phyloP scores from a whole-genome alignment of 2,329 filamentous ascomycete genomes.

The Plectosphaerella sp. region DNA sequence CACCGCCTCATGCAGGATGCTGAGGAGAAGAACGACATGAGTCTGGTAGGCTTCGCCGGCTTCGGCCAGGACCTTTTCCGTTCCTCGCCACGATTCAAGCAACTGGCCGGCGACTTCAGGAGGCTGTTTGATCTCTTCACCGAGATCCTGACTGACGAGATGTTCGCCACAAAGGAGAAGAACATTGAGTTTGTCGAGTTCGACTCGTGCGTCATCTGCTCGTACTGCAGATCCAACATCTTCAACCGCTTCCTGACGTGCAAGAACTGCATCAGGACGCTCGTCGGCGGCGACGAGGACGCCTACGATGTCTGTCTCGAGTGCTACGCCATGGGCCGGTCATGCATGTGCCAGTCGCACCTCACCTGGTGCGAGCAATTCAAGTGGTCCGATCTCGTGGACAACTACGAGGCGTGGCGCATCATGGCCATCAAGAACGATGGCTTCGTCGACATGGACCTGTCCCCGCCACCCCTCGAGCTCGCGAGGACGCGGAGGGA shows the following conservation, averaged over 20 bases:
- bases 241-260: conserved; percentile 97
- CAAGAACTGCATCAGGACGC: conserved; percentile 69
- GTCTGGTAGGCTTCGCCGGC: conserved; percentile 41
- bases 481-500: conserved; percentile 62
- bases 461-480: conserved; percentile 66
- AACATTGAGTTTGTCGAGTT: conserved; percentile 73
- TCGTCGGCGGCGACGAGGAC: conserved; percentile 67
- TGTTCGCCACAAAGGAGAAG: conserved; percentile 70
- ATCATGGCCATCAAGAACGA: conserved; percentile 71
- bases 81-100: conserved; percentile 47
- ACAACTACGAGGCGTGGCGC: conserved; percentile 80
- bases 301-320: conserved; percentile 98
- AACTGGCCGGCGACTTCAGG: conserved; percentile 80
- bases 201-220: conserved; percentile 90
- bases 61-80: conserved; percentile 41
- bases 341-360: conserved; percentile 81
- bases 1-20: conserved; percentile 53
- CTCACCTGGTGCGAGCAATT: conserved; percentile 93
- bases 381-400: conserved; percentile 71
- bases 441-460: conserved; percentile 59
- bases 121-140: conserved; percentile 75
- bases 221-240: conserved; percentile 92
- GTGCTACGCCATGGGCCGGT: conserved; percentile 95
- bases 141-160: conserved; percentile 77
- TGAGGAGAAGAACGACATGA: conserved; percentile 42